Percentiles rank a stretch among this genome's conserved stretches.
Evolutionary conservation across 176 grass and related monocot genomes (phyloP).

Genomic region (Poa annua): DNA sequence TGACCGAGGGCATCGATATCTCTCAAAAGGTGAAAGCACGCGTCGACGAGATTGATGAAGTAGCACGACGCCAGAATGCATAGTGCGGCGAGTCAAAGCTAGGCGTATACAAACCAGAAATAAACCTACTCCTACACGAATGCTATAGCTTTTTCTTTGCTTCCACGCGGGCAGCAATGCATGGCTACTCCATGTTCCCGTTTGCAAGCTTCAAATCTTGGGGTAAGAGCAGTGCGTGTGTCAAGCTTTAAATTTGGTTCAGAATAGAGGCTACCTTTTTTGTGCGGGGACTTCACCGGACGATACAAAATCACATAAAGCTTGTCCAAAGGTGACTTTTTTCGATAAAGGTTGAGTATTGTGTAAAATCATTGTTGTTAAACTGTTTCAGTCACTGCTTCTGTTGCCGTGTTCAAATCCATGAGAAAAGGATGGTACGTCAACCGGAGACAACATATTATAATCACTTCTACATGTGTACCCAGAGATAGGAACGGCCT

Average conservation of each 20-base stretch:
- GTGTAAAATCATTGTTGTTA: background rate
- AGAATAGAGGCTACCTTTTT: no score
- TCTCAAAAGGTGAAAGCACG: constrained; percentile 27
- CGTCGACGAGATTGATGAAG: constrained; percentile 15
- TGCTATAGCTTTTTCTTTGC: background rate
- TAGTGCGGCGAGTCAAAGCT: constrained; percentile 24
- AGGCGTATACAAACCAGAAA: background rate
- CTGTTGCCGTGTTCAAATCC: background rate
- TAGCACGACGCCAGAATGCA: background rate
- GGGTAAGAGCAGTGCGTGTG: background rate
- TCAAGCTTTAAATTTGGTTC: no score
- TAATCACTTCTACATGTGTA: no score
- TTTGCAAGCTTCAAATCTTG: background rate
- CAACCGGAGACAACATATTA: no score
- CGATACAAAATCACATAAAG: background rate
- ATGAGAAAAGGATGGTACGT: no score
- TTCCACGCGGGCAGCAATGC: background rate
- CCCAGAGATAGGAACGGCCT: no score
- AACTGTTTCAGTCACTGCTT: background rate
- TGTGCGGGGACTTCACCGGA: background rate
- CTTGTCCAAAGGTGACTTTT: background rate
- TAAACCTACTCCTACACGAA: background rate
- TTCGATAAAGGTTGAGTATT: no score
- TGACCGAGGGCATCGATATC: constrained; percentile 18
- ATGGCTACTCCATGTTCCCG: background rate